Evolutionary conservation across 805 yeast species (phyloP).

Genomic region (Ogataea ramenticola): DNA sequence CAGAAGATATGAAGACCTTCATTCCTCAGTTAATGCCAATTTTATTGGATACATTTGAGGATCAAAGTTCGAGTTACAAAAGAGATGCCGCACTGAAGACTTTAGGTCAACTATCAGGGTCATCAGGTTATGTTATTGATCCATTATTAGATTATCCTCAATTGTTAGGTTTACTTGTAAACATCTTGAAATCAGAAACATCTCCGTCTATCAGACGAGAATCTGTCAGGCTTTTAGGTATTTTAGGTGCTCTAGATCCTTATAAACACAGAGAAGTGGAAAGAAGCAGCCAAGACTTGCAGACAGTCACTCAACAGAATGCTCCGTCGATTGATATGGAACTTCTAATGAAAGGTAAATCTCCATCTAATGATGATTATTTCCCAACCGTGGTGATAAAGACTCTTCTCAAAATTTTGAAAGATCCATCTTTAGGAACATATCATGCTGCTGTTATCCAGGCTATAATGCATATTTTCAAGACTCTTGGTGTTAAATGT

Average conservation of each 20-base stretch:
- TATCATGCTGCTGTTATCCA: slow-evolving; percentile 93
- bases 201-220: slow-evolving; percentile 74
- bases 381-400: slow-evolving; percentile 92
- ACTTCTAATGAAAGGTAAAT: slow-evolving; percentile 84
- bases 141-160: slow-evolving; percentile 92
- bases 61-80: slow-evolving; percentile 81
- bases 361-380: slow-evolving; percentile 88
- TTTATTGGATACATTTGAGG: slow-evolving; percentile 80
- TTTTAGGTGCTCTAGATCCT: slow-evolving; percentile 94
- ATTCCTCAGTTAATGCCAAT: slow-evolving; percentile 79
- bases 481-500: slow-evolving; percentile 80
- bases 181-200: slow-evolving; percentile 74
- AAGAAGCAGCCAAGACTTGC: slow-evolving; percentile 33
- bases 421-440: slow-evolving; percentile 75
- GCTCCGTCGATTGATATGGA: slow-evolving; percentile 90
- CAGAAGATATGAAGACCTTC: slow-evolving; percentile 71
- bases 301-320: slow-evolving; percentile 57
- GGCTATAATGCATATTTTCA: slow-evolving; percentile 86
- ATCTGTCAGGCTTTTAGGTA: slow-evolving; percentile 84
- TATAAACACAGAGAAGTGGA: slow-evolving; percentile 91
- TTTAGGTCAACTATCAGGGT: slow-evolving; percentile 79
- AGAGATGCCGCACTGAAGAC: slow-evolving; percentile 86
- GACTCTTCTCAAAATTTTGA: slow-evolving; percentile 73
- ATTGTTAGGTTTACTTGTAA: slow-evolving; percentile 70
- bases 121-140: slow-evolving; percentile 92